These are phyloP conservation scores for Myrmaecium sp. DNA, from an alignment of 2,329 filamentous ascomycete species.

Conservation along the genomic window DNA sequence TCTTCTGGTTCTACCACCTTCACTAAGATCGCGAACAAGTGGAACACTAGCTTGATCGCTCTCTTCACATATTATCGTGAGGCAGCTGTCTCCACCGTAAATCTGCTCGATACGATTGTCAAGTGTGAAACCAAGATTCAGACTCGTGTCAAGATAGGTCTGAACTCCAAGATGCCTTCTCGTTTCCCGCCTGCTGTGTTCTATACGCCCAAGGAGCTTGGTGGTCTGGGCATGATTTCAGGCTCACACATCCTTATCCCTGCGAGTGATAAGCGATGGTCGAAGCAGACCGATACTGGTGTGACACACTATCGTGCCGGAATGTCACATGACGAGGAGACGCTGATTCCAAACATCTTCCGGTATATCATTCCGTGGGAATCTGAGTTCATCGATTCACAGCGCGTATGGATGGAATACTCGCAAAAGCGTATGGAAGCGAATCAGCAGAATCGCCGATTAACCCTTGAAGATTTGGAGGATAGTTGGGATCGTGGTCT, in stretches of 20 bases:
- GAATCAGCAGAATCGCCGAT: conserved; percentile 86
- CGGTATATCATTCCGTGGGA: conserved; percentile 99
- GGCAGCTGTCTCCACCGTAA: conserved; percentile 87
- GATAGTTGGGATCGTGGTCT: conserved; percentile 97
- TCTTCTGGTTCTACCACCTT: conserved; percentile 98
- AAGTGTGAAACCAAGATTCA: conserved; percentile 99
- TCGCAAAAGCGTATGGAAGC: conserved; percentile 95
- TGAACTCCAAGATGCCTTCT: conserved; percentile 99
- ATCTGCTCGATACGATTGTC: conserved; percentile 89
- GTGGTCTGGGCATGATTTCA: conserved; percentile 96
- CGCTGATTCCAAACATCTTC: conserved; percentile 96
- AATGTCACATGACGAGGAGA: conserved; percentile 98
- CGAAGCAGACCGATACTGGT: conserved; percentile 91
- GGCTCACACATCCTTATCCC: conserved; percentile 96
- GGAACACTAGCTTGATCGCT: conserved; percentile 95
- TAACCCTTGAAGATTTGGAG: conserved; percentile 90
- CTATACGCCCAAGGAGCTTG: conserved; percentile 95
- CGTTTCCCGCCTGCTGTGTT: conserved; percentile 97
- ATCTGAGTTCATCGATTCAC: conserved; percentile 95
- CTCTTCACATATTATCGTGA: conserved; percentile 98
- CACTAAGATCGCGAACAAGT: conserved; percentile 99
- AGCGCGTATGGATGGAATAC: conserved; percentile 98
- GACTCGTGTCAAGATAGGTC: conserved; percentile 92
- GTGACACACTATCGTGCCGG: conserved; percentile 93
- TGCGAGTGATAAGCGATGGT: conserved; percentile 95